Evolutionary conservation across 495 filamentous ascomycete species (phyloP).

Genomic region (Aspergillus indologenus): DNA sequence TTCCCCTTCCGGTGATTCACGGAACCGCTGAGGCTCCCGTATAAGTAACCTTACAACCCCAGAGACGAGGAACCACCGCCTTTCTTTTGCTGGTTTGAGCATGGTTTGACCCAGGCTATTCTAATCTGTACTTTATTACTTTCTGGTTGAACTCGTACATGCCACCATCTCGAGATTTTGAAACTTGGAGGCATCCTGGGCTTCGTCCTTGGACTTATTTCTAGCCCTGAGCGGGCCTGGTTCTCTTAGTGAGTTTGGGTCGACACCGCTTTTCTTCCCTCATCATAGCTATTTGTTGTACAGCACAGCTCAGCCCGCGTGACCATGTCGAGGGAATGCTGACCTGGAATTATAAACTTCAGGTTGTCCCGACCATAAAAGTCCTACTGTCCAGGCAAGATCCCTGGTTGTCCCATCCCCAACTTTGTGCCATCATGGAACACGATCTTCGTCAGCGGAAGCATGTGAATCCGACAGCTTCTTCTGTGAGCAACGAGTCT

Average conservation of each 20-base stretch:
- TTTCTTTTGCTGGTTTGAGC: not conserved
- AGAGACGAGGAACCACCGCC: too few relatives aligned
- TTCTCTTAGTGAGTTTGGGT: slow-evolving; percentile 3
- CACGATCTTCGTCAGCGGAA: slow-evolving; percentile 44
- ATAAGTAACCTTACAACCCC: not conserved
- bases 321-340: not conserved
- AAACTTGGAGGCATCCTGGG: not conserved
- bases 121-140: not conserved
- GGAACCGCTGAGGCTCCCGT: not conserved
- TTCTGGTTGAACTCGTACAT: too few relatives aligned
- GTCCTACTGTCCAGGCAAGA: not conserved
- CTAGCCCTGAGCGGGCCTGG: not conserved
- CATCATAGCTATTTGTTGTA: not conserved
- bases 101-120: not conserved
- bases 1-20: not conserved
- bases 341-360: not conserved
- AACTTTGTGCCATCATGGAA: slow-evolving; percentile 31
- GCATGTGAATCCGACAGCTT: slow-evolving; percentile 15
- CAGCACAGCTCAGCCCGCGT: slow-evolving; percentile 11
- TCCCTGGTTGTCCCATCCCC: not conserved
- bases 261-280: slow-evolving; percentile 12
- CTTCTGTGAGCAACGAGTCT: slow-evolving; percentile 2
- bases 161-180: too few relatives aligned
- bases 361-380: not conserved
- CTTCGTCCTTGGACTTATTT: not conserved